These are phyloP conservation scores for Ulvella scutata DNA, from an alignment of 139 green algal genomes.

Conservation along the genomic window DNA sequence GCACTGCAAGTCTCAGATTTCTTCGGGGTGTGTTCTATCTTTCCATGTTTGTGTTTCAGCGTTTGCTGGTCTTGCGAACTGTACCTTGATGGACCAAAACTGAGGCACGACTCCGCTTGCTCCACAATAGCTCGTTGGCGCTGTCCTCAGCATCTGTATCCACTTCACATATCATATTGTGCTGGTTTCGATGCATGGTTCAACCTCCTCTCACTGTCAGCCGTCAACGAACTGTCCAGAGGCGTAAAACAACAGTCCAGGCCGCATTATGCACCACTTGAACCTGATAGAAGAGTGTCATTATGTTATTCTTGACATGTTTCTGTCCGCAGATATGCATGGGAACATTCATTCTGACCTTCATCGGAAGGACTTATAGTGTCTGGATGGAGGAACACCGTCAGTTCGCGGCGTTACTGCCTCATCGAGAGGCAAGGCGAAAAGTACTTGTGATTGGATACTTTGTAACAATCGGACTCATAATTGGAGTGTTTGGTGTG, in stretches of 20 bases:
- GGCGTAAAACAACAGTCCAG: too few relatives aligned
- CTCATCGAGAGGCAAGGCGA: slow-evolving; percentile 14
- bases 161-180: too few relatives aligned
- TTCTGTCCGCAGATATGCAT: slow-evolving; percentile 57
- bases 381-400: slow-evolving; percentile 14
- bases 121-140: not conserved
- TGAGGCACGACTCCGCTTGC: not conserved
- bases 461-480: slow-evolving; percentile 57
- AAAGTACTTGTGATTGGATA: slow-evolving; percentile 55
- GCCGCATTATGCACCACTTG: too few relatives aligned
- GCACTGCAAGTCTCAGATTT: slow-evolving; percentile 66
- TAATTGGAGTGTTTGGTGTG: slow-evolving; percentile 60
- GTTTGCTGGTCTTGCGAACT: not conserved
- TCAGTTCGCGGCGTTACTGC: slow-evolving; percentile 6
- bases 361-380: slow-evolving; percentile 73
- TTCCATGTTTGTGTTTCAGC: not conserved
- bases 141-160: too few relatives aligned
- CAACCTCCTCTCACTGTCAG: too few relatives aligned
- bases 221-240: too few relatives aligned
- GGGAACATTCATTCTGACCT: slow-evolving; percentile 77
- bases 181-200: too few relatives aligned
- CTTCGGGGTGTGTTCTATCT: slow-evolving; percentile 46
- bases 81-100: not conserved
- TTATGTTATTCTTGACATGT: not conserved
- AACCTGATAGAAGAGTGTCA: too few relatives aligned